Evolutionary conservation across 495 filamentous ascomycete genomes (phyloP), one percentile per base, ranked within the genome.

Genomic region (Annulohypoxylon bovei): DNA sequence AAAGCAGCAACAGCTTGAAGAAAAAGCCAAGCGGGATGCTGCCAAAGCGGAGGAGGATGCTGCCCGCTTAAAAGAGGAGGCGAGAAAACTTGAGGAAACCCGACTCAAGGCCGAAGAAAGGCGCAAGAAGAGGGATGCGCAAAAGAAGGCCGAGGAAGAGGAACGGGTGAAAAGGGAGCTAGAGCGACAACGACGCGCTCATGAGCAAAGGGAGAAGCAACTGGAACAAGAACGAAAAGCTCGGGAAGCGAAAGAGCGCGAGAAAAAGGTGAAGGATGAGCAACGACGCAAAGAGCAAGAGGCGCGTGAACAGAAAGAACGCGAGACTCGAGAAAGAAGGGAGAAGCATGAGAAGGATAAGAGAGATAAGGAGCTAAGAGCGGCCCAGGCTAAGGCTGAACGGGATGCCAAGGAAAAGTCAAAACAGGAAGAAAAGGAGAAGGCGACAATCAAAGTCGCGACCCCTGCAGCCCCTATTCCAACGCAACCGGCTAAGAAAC

Each of bases 41-140:
- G 93, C 95, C 73, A 97, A 94, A 80, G 92, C 92, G 8, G 93
- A 90, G n/a, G 92, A 97, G 80, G 95, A 97, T 78, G 90, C 89
- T 5, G 90, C 91, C 27, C 85, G 85, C 33, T 87, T 87, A 69
- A 93, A 88, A 8, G 88, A 90, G 6, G 93, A 98, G 69, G 88
- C 90, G 62, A 91, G 90, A 77, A 93, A 91, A 68, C 82, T 86
- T 5, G 93, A 97, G 72, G 94, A 97, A 78, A 89, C 91, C 73
- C 86, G 88, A 54, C 79, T 82, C 55, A 95, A 90, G 80, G 89
- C 90, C 30, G 95, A 98, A 76, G 95, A 97, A 77, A 94, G 93
- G 76, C 87, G 92, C 22, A 95, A 91, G 84, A 95, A 94, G 81
- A 92, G 90, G 67, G 95, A 99, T 72, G 91, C 92, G n/a, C 93